phyloP scores from a whole-genome alignment of 2,329 filamentous ascomycete species.

The Aspergillus aculeatus region DNA sequence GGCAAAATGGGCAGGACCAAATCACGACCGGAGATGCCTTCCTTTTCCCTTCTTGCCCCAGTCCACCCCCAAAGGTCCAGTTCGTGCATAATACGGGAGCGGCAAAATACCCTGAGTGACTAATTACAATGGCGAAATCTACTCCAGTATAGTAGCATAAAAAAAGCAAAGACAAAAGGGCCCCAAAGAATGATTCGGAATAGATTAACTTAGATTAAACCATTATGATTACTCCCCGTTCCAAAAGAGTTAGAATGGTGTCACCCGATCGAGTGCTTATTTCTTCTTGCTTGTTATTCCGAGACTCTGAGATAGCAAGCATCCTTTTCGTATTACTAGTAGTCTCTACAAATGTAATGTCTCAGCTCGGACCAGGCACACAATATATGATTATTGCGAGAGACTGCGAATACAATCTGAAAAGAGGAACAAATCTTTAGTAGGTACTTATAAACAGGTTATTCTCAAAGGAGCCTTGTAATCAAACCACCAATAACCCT shows the following conservation, averaged over 20 bases:
- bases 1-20: conserved; percentile 16
- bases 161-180: neutral
- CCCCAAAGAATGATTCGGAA: neutral
- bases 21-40: conserved; percentile 3
- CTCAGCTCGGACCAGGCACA: neutral
- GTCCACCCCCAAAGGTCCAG: no score
- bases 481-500: neutral
- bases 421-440: neutral
- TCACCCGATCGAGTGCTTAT: neutral
- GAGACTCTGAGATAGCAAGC: neutral
- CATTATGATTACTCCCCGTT: neutral
- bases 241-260: neutral
- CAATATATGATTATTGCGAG: neutral
- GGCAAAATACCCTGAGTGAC: no score
- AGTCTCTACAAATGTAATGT: neutral
- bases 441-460: neutral
- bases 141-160: no score
- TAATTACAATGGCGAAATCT: no score
- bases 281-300: neutral
- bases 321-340: neutral
- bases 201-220: neutral
- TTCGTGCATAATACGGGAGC: no score
- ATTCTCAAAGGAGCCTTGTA: neutral
- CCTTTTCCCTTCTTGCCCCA: neutral
- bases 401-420: neutral